Percentiles rank a stretch among this genome's conserved stretches.
Evolutionary conservation across 148 eudicot genomes (phyloP).

Genomic region (Tetragonia tetragonoides): DNA sequence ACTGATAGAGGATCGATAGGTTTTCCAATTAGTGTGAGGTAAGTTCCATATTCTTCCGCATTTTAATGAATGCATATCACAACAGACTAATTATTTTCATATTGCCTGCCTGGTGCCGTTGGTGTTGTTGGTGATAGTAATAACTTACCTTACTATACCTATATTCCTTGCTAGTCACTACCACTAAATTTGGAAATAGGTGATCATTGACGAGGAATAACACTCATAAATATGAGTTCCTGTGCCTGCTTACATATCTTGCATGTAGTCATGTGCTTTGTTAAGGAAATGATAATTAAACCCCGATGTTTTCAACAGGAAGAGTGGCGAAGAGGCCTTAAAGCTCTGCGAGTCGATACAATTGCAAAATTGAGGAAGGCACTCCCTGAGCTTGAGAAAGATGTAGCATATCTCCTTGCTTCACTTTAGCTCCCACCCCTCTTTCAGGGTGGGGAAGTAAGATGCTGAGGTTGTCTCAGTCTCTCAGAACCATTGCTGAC

Average conservation of each 20-base stretch:
- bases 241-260: neutral
- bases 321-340: constrained; percentile 91
- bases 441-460: neutral
- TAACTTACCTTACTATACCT: neutral
- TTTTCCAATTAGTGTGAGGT: neutral
- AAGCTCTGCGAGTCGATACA: constrained; percentile 74
- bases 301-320: constrained; percentile 45
- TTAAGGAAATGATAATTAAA: constrained; percentile 6
- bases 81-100: neutral
- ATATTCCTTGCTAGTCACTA: neutral
- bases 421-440: neutral
- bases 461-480: neutral
- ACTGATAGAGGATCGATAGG: neutral
- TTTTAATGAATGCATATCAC: neutral
- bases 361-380: constrained; percentile 67
- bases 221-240: neutral
- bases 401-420: constrained; percentile 42
- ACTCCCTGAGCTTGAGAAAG: constrained; percentile 74
- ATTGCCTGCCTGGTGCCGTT: neutral
- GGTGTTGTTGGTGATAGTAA: neutral
- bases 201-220: neutral
- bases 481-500: neutral
- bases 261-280: neutral
- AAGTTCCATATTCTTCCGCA: neutral
- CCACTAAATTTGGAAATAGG: neutral